Percentiles rank a stretch among this genome's conserved stretches.
phyloP scores from a whole-genome alignment of 1,139 yeast species.

The Lipomyces yarrowii region DNA sequence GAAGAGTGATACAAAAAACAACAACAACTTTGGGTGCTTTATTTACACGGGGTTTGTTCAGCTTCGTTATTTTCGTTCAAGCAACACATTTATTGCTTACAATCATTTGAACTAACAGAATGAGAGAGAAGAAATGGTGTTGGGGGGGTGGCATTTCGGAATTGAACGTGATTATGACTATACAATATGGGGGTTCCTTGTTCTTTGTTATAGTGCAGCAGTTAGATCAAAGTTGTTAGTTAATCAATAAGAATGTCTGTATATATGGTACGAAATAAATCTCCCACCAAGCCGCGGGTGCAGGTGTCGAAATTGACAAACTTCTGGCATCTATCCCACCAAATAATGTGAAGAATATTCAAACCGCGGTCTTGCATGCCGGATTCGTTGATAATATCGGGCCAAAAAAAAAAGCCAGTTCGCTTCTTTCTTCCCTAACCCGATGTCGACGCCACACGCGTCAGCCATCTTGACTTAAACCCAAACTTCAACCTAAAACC shows the following conservation, averaged over 20 bases:
- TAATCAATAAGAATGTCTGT: neutral
- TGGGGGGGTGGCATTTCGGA: neutral
- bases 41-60: neutral
- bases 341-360: too few species aligned
- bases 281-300: neutral
- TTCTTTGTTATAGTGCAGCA: neutral
- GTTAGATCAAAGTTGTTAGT: constrained; percentile 1
- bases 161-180: neutral
- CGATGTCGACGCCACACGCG: neutral
- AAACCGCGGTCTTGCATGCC: too few species aligned
- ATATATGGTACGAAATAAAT: neutral
- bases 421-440: too few species aligned
- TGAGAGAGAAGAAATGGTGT: neutral
- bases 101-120: neutral
- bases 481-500: neutral
- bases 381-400: too few species aligned
- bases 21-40: neutral
- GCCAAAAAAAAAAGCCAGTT: too few species aligned
- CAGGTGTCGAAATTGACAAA: too few species aligned
- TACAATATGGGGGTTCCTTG: neutral
- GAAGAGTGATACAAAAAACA: neutral
- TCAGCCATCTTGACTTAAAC: too few species aligned
- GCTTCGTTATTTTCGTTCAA: neutral
- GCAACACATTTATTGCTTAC: neutral
- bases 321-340: too few species aligned